Percentiles rank a stretch among this genome's conserved stretches.
Conservation (phyloP, 208 protist species). For the Willaertia magna region DNA sequence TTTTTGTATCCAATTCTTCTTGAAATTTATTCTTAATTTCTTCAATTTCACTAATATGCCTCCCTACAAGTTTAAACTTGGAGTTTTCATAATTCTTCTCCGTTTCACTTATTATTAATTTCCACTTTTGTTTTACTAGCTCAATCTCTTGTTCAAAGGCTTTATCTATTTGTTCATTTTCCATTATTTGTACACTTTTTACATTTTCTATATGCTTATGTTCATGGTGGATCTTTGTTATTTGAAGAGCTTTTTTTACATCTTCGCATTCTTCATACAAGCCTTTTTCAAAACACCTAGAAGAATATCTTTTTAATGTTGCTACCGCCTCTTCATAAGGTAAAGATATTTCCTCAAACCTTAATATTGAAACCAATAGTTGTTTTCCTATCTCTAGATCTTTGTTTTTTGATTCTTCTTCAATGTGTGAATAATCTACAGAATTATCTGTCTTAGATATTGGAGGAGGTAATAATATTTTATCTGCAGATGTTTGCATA, state of each 20-base stretch:
- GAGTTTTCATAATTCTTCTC: neutral
- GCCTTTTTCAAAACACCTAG: neutral
- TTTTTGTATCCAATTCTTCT: neutral
- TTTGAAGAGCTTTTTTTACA: neutral
- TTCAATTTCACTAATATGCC: neutral
- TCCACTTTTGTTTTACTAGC: neutral
- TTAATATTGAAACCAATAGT: too few species aligned
- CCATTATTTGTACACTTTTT: neutral
- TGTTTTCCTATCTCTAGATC: too few species aligned
- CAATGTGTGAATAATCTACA: too few species aligned
- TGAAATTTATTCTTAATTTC: neutral
- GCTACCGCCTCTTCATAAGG: neutral
- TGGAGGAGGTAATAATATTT: too few species aligned
- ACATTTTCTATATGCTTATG: neutral
- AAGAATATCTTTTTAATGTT: neutral
- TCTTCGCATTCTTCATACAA: neutral
- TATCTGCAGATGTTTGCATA: too few species aligned
- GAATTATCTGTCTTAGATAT: too few species aligned
- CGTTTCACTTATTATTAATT: neutral
- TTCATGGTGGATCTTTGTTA: neutral
- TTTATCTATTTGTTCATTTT: neutral
- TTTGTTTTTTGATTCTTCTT: too few species aligned
- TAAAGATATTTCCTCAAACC: too few species aligned
- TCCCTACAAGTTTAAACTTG: neutral
- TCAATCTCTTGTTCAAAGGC: neutral